Conservation (phyloP, 2,329 filamentous ascomycete genomes). For the Epicoccum nigrum region DNA sequence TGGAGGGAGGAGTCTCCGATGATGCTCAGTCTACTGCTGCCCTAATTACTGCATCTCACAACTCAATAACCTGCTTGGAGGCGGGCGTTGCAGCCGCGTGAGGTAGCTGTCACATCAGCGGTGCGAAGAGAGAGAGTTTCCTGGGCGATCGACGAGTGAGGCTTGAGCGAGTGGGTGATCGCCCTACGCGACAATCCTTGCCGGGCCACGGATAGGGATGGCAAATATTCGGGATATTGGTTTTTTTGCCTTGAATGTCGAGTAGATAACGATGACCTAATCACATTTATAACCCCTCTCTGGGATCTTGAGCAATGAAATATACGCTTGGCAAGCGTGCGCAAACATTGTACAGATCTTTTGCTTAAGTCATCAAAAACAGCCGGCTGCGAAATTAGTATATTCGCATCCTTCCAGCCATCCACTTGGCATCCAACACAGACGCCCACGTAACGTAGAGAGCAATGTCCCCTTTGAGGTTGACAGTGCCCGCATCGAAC, state of each 20-base stretch:
- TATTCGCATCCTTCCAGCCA: too few relatives aligned
- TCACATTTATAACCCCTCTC: too few relatives aligned
- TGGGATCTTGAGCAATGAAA: too few relatives aligned
- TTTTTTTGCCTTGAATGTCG: too few relatives aligned
- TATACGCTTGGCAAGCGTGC: too few relatives aligned
- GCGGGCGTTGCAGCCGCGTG: not conserved
- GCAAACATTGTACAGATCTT: too few relatives aligned
- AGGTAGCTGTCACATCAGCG: not conserved
- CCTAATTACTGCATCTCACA: constrained; percentile 8
- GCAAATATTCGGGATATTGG: too few relatives aligned
- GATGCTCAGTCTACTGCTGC: constrained; percentile 13
- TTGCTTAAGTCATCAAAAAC: too few relatives aligned
- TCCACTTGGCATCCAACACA: too few relatives aligned
- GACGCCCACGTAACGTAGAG: constrained; percentile 33
- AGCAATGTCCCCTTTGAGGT: constrained; percentile 37
- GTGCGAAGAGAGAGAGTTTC: constrained; percentile 1
- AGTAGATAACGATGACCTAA: too few relatives aligned
- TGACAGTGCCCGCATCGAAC: constrained; percentile 28
- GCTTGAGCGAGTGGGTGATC: constrained; percentile 40
- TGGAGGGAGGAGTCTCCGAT: constrained; percentile 33
- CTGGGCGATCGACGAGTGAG: constrained; percentile 44
- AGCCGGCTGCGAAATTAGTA: too few relatives aligned
- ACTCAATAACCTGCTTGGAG: not conserved
- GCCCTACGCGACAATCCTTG: constrained; percentile 32
- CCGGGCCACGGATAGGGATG: constrained; percentile 32